Evolutionary conservation across 805 yeast genomes (phyloP).

Genomic region (Candida schatavii): DNA sequence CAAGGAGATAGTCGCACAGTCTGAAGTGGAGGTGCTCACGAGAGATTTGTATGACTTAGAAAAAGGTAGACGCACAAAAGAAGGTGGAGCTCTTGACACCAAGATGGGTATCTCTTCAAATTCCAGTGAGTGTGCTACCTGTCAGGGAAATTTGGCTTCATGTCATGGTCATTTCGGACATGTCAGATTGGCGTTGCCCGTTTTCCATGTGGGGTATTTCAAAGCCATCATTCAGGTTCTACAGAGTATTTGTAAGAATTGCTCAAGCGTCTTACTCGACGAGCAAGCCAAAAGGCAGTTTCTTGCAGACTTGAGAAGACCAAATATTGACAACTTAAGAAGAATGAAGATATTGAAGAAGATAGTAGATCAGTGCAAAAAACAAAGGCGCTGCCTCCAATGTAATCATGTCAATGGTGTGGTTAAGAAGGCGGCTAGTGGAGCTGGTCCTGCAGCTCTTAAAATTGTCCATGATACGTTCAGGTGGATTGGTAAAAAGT

Average conservation of each 20-base stretch:
- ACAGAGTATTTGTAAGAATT: slow-evolving; percentile 87
- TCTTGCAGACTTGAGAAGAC: slow-evolving; percentile 76
- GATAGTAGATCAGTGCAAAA: slow-evolving; percentile 88
- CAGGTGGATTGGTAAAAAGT: slow-evolving; percentile 91
- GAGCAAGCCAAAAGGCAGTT: slow-evolving; percentile 69
- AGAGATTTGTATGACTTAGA: slow-evolving; percentile 91
- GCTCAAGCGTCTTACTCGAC: slow-evolving; percentile 74
- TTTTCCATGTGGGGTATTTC: slow-evolving; percentile 96
- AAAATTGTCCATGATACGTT: slow-evolving; percentile 95
- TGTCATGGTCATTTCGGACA: slow-evolving; percentile 99
- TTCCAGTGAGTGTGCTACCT: slow-evolving; percentile 81
- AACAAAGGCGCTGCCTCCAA: slow-evolving; percentile 83
- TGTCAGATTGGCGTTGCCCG: slow-evolving; percentile 88
- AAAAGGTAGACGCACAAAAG: slow-evolving; percentile 79
- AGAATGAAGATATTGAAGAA: slow-evolving; percentile 86
- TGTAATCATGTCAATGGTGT: slow-evolving; percentile 95
- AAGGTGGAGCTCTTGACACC: slow-evolving; percentile 85
- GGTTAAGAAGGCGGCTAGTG: slow-evolving; percentile 92
- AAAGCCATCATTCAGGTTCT: slow-evolving; percentile 84
- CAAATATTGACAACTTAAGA: slow-evolving; percentile 84
- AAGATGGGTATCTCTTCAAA: slow-evolving; percentile 93
- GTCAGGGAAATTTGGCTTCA: slow-evolving; percentile 86
- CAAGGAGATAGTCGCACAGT: slow-evolving; percentile 85
- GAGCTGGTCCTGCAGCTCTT: slow-evolving; percentile 88
- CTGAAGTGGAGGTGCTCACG: slow-evolving; percentile 90